A percentile compares a stretch with the other conserved stretches of the same genome.
phyloP scores from a whole-genome alignment of 345 rosid genomes.

The Ceriops zippeliana region DNA sequence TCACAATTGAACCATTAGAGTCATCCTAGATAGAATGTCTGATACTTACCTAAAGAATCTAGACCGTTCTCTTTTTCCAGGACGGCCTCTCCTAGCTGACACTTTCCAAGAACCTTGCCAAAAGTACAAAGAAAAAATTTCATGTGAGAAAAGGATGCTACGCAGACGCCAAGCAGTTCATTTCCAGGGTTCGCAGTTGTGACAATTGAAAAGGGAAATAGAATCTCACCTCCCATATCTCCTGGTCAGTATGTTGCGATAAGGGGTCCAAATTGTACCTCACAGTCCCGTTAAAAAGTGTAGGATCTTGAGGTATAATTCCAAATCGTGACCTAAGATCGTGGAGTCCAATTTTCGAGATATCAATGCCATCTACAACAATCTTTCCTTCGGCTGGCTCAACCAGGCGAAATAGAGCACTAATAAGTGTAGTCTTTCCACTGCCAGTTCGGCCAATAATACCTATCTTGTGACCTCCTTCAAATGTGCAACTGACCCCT shows the following conservation, averaged over 20 bases:
- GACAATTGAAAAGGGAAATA: no score
- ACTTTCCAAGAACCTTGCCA: slow-evolving; percentile 75
- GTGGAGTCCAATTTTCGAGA: slow-evolving; percentile 70
- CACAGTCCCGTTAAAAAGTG: slow-evolving; percentile 88
- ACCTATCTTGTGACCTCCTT: slow-evolving; percentile 93
- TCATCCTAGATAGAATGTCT: not conserved
- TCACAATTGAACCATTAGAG: not conserved
- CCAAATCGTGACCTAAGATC: slow-evolving; percentile 88
- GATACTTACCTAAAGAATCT: slow-evolving; percentile 60
- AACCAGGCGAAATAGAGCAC: slow-evolving; percentile 88
- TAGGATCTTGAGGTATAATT: slow-evolving; percentile 93
- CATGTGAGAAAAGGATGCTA: not conserved
- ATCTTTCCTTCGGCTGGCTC: slow-evolving; percentile 86
- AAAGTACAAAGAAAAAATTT: slow-evolving; percentile 1
- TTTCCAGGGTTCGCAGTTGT: not conserved
- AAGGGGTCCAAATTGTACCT: slow-evolving; percentile 87
- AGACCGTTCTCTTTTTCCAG: slow-evolving; percentile 71
- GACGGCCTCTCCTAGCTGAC: slow-evolving; percentile 77
- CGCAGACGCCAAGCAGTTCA: not conserved
- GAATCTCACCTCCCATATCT: slow-evolving; percentile 83
- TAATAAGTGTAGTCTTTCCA: slow-evolving; percentile 85
- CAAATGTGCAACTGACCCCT: slow-evolving; percentile 76
- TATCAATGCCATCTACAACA: slow-evolving; percentile 76
- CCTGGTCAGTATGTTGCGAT: slow-evolving; percentile 63
- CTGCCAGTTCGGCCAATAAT: slow-evolving; percentile 94